Evolutionary conservation across 768 basidiomycete species (phyloP), one percentile per base, ranked within the genome.

Genomic region (Pleurotus eryngii): DNA sequence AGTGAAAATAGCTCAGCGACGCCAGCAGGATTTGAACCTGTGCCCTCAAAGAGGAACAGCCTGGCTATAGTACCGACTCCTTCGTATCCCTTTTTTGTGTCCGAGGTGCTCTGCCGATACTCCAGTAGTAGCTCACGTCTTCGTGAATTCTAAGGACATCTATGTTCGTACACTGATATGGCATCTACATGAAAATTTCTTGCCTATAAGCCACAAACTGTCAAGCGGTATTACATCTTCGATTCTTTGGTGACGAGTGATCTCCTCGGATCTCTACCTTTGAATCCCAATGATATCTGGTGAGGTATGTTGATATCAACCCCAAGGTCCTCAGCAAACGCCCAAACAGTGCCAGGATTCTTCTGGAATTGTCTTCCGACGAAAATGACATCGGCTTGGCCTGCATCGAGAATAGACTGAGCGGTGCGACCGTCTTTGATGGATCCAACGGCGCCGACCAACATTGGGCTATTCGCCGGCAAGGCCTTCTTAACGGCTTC

Each of bases 41-140:
- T 82, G 83, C 83, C 77, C 81, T 78, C 79, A 80, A 80, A 83
- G 79, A 78, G 82, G 77, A 83, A 83, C 80, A 83, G 81, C 83
- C 84, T 85, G 81, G 83, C 82, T 83, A 85, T 84, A 82, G 84
- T 81, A 83, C 81, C 83, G 3, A 35, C 5, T 43, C 42, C 30
- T 30, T 3, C 8, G 2, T 0, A 30, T 9, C 2, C 30, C 7
- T 35, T 8, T 8, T 9, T 35, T 9, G 8, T 9, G 30, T 3
- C 30, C 30, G 30, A 35, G 30, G 7, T 9, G 30, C 11, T 8
- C 6, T 8, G 7, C 11, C 30, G 9, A 30, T 9, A 8, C 7
- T 30, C 9, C 9, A n/a, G n/a, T n/a, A n/a, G n/a, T n/a, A n/a
- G n/a, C 9, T 9, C 30, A 9, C 6, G 27, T 6, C 27, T 7